Base-by-base conservation (phyloP, 2,329 filamentous ascomycete species). In the Nothophoma quercina region DNA sequence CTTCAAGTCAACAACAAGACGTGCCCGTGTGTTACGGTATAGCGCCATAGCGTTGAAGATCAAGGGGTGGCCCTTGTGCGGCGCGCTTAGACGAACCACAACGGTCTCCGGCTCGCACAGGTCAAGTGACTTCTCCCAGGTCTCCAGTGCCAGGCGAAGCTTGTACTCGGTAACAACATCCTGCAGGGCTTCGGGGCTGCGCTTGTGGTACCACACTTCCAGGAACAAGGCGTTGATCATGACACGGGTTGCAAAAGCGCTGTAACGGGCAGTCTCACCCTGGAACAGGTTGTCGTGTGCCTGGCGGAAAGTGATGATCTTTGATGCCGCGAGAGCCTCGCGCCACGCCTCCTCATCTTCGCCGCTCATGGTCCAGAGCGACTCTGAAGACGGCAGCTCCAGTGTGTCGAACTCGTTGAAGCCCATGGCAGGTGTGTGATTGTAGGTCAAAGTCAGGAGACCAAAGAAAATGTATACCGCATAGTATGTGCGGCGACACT, bases 401-500 rank as follows among this genome's bases (percentile, higher is more conserved):
- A 98, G 78, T 49, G 93, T 90, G 71, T 98, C 95, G 60, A 99
- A 96, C 75, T 98, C 95, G 74, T 97, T 96, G 81, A 97, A 97
- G 77, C 91, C 93, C 79, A 99, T 97, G 25, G 93, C 93, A 10
- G 95, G 95, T 1, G 93, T 98, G 77, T 98, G 95, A 73, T 98
- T 98, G 83, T 96, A 99, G 0, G 93, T 96, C 75, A 99, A 77
- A 0, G 95, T 98, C 65, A 98, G 79, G 68, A 98, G 83, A 49
- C 95, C 95, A 70, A 98, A 98, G 84, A 98, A 98, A 75, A 98
- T 96, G 80, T 98, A 99, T 55, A 98, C 95, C 1, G 95, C 93
- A 68, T 96, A 99, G 78, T 98, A 99, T 1, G 95, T 98, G 56
- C 95, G 90, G 54, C 93, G 87, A 75, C 95, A 97, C 42, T 93